phyloP scores from a whole-genome alignment of 495 filamentous ascomycete genomes.

The Cladorrhinum samala region DNA sequence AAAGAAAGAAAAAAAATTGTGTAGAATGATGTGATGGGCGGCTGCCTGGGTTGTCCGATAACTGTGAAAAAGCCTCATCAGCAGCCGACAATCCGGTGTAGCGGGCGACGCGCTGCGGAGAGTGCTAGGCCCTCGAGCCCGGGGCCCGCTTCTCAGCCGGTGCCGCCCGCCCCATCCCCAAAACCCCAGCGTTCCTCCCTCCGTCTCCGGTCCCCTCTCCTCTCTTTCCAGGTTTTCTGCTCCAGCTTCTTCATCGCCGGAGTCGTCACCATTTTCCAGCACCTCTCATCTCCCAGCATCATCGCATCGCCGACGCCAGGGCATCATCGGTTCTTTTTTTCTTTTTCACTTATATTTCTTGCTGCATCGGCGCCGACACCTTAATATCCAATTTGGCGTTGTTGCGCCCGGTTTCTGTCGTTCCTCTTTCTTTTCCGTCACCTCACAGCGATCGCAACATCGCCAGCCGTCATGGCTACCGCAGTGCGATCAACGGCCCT shows the following conservation, averaged over 20 bases:
- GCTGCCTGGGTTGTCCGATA: neutral
- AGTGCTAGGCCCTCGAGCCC: neutral
- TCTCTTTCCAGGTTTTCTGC: conserved; percentile 7
- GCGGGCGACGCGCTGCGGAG: neutral
- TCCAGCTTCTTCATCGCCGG: neutral
- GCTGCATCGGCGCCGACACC: too few relatives aligned
- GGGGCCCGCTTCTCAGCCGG: neutral
- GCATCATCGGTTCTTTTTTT: too few relatives aligned
- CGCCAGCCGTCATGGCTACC: conserved; percentile 29
- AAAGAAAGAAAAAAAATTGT: neutral
- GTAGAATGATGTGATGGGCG: too few relatives aligned
- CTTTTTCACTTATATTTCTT: neutral
- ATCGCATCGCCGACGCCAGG: too few relatives aligned
- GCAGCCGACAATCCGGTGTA: neutral
- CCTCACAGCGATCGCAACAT: neutral
- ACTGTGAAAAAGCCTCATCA: neutral
- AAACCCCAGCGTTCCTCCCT: neutral
- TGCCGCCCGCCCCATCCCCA: neutral
- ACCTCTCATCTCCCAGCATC: too few relatives aligned
- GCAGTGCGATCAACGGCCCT: conserved; percentile 46
- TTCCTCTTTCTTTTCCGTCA: neutral
- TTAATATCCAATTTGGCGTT: too few relatives aligned
- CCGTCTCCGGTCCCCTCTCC: neutral
- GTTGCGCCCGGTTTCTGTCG: neutral
- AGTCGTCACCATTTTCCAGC: neutral